Percentiles rank a stretch among this genome's conserved stretches.
Conservation (phyloP, 1,284 basidiomycete genomes). For the Heterobasidion parviporum region DNA sequence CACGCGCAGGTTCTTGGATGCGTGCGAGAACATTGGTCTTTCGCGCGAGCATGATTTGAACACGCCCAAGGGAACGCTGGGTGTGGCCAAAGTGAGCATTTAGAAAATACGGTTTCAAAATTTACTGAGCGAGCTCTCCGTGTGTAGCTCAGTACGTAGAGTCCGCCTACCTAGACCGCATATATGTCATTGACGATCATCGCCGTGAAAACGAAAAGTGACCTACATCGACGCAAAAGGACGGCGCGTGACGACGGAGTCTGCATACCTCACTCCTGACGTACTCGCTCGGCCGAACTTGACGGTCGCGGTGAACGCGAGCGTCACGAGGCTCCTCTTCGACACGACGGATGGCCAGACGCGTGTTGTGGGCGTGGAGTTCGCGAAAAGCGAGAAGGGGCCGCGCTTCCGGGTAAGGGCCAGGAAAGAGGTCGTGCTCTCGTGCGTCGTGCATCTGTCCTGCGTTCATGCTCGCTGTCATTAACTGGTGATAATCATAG, state of each 20-base stretch:
- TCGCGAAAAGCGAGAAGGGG: constrained; percentile 27
- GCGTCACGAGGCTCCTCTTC: constrained; percentile 52
- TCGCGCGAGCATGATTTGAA: constrained; percentile 43
- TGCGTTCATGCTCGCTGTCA: not conserved
- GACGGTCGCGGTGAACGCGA: constrained; percentile 44
- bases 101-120: not conserved
- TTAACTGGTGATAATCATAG: constrained; percentile 22
- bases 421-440: constrained; percentile 53
- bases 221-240: constrained; percentile 47
- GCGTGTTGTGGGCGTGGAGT: constrained; percentile 56
- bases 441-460: constrained; percentile 29
- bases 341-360: constrained; percentile 32
- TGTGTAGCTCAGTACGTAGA: constrained; percentile 15
- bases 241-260: constrained; percentile 50
- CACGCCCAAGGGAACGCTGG: constrained; percentile 37
- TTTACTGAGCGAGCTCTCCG: too few species aligned
- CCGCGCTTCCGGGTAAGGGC: constrained; percentile 35
- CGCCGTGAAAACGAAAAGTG: constrained; percentile 32
- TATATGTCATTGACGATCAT: not conserved
- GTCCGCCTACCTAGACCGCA: not conserved
- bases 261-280: constrained; percentile 54
- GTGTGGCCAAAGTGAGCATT: constrained; percentile 41
- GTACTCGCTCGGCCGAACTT: constrained; percentile 57
- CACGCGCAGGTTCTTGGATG: constrained; percentile 36
- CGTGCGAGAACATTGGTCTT: constrained; percentile 39